A percentile compares a stretch with the other conserved stretches of the same genome.
Evolutionary conservation across 2,329 filamentous ascomycete species (phyloP).

Genomic region (Bipolaris sorokiniana): DNA sequence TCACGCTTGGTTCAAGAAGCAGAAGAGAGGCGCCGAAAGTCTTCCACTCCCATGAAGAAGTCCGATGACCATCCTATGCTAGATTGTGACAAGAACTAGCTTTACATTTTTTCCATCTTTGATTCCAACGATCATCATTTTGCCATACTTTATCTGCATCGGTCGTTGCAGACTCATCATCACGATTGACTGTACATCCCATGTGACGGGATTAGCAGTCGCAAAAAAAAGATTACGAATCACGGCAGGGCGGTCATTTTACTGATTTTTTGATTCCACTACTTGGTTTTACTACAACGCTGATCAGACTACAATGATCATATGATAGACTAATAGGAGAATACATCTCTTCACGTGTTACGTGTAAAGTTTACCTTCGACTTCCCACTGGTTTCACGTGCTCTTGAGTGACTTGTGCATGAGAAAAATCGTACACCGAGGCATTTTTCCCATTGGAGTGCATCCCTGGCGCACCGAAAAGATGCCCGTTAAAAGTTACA

Average conservation of each 20-base stretch:
- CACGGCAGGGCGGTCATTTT: neutral
- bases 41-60: slow-evolving; percentile 25
- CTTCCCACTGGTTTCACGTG: neutral
- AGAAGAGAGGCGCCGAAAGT: slow-evolving; percentile 33
- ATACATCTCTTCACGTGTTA: neutral
- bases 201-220: neutral
- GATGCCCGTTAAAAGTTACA: neutral
- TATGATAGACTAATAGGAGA: neutral
- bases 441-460: neutral
- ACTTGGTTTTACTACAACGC: neutral
- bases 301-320: neutral
- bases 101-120: neutral
- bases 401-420: neutral
- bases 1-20: slow-evolving; percentile 38
- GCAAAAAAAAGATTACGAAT: neutral
- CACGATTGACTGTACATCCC: neutral
- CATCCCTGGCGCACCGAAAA: neutral
- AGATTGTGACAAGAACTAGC: slow-evolving; percentile 6
- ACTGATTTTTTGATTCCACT: neutral
- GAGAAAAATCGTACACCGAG: neutral
- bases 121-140: neutral
- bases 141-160: neutral
- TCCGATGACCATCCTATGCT: slow-evolving; percentile 11
- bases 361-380: neutral
- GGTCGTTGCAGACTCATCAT: neutral